phyloP scores from a whole-genome alignment of 2,329 filamentous ascomycete species.

The Falciphora oryzae region DNA sequence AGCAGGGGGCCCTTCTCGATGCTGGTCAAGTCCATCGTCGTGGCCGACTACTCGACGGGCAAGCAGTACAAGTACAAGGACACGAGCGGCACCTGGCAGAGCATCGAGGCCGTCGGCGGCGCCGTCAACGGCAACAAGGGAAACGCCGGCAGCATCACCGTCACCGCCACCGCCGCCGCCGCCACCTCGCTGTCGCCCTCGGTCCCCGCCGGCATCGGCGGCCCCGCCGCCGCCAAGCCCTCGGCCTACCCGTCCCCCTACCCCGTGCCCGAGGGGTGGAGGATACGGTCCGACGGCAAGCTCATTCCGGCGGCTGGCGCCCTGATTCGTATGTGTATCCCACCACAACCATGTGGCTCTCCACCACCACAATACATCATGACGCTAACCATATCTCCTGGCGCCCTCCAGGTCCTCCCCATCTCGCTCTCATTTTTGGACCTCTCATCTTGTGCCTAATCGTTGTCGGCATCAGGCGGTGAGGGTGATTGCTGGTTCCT shows the following conservation, averaged over 20 bases:
- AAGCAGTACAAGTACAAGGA: slow-evolving; percentile 78
- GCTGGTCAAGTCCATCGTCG: slow-evolving; percentile 67
- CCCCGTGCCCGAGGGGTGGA: slow-evolving; percentile 71
- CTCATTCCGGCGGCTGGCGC: slow-evolving; percentile 56
- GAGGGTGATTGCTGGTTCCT: slow-evolving; percentile 10
- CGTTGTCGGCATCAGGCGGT: slow-evolving; percentile 21
- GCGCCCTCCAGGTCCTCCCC: slow-evolving; percentile 27
- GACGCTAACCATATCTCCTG: background rate
- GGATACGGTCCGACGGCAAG: slow-evolving; percentile 72
- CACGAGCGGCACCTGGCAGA: slow-evolving; percentile 70
- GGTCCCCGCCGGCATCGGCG: slow-evolving; percentile 64
- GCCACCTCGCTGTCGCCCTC: slow-evolving; percentile 59
- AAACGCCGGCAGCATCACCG: slow-evolving; percentile 43
- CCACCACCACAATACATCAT: background rate
- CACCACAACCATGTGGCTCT: background rate
- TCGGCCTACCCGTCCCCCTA: slow-evolving; percentile 44
- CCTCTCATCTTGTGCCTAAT: slow-evolving; percentile 38
- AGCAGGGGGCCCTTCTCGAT: slow-evolving; percentile 78
- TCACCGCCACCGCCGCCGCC: slow-evolving; percentile 53
- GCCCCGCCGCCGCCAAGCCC: slow-evolving; percentile 41
- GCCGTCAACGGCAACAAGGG: slow-evolving; percentile 63
- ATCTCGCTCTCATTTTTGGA: slow-evolving; percentile 42
- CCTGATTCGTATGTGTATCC: background rate
- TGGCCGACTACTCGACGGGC: slow-evolving; percentile 92
- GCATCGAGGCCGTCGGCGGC: slow-evolving; percentile 77